Percentiles rank a stretch among this genome's conserved stretches.
phyloP scores from a whole-genome alignment of 768 basidiomycete genomes.

The Heimioporus sp. region DNA sequence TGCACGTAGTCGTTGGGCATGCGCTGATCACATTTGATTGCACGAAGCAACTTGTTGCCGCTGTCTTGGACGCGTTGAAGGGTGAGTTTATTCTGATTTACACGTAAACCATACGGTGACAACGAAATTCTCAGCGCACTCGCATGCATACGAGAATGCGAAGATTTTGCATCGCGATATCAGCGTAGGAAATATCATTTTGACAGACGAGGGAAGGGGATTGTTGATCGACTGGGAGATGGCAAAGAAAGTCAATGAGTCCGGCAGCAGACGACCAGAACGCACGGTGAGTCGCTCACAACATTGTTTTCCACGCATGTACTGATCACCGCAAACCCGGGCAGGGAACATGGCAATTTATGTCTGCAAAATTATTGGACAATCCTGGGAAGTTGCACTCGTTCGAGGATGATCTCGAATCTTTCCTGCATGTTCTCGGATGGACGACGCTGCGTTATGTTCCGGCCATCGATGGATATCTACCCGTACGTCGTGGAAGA shows the following conservation, averaged over 20 bases:
- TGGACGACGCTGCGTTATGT: not conserved
- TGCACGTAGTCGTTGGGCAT: not conserved
- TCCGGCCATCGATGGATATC: not conserved
- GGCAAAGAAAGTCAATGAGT: not conserved
- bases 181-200: slow-evolving; percentile 27
- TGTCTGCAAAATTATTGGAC: slow-evolving; percentile 13
- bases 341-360: slow-evolving; percentile 10
- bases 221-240: slow-evolving; percentile 30
- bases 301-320: too few relatives aligned
- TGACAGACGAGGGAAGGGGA: slow-evolving; percentile 9
- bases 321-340: not conserved
- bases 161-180: slow-evolving; percentile 27
- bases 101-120: too few relatives aligned
- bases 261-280: not conserved
- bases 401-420: slow-evolving; percentile 32
- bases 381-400: slow-evolving; percentile 16
- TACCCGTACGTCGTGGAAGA: not conserved
- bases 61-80: too few relatives aligned
- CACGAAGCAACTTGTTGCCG: not conserved
- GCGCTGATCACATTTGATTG: not conserved
- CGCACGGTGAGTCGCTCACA: not conserved
- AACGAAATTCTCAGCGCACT: too few relatives aligned
- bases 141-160: slow-evolving; percentile 12
- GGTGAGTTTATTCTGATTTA: too few relatives aligned
- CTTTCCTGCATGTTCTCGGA: slow-evolving; percentile 20